Percentiles rank a stretch among this genome's conserved stretches.
phyloP scores from a whole-genome alignment of 208 protist species.

The Kentomonas sorsogonicus region DNA sequence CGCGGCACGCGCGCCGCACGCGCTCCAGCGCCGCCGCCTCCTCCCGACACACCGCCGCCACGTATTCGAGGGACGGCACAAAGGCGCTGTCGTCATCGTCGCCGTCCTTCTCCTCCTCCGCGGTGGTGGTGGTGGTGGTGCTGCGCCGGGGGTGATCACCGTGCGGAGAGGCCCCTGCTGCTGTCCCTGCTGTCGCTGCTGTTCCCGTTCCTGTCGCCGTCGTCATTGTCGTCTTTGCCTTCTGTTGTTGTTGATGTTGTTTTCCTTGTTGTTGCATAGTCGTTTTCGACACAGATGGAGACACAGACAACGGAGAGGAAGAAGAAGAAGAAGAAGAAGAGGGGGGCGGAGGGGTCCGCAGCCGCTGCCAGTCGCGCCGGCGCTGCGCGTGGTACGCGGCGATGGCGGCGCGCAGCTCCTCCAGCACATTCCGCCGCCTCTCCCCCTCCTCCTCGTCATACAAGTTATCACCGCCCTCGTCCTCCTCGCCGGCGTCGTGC shows the following conservation, averaged over 20 bases:
- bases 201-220: too few relatives aligned
- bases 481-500: not conserved
- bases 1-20: constrained; percentile 58
- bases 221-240: not conserved
- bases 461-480: constrained; percentile 6
- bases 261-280: too few relatives aligned
- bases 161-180: too few relatives aligned
- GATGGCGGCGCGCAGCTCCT: constrained; percentile 56
- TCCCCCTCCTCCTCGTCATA: too few relatives aligned
- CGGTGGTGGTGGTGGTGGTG: too few relatives aligned
- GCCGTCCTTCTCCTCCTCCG: not conserved
- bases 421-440: constrained; percentile 41
- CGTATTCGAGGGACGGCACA: constrained; percentile 59
- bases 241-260: too few relatives aligned
- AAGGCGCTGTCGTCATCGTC: too few relatives aligned
- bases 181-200: too few relatives aligned
- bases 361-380: not conserved
- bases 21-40: constrained; percentile 59
- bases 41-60: constrained; percentile 66
- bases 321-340: too few relatives aligned
- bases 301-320: too few relatives aligned
- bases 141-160: too few relatives aligned
- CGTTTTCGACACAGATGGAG: too few relatives aligned
- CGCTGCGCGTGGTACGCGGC: constrained; percentile 37
- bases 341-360: not conserved